These are phyloP conservation scores for Boletus bicolor DNA, from an alignment of 768 basidiomycete genomes.

Conservation along the genomic window DNA sequence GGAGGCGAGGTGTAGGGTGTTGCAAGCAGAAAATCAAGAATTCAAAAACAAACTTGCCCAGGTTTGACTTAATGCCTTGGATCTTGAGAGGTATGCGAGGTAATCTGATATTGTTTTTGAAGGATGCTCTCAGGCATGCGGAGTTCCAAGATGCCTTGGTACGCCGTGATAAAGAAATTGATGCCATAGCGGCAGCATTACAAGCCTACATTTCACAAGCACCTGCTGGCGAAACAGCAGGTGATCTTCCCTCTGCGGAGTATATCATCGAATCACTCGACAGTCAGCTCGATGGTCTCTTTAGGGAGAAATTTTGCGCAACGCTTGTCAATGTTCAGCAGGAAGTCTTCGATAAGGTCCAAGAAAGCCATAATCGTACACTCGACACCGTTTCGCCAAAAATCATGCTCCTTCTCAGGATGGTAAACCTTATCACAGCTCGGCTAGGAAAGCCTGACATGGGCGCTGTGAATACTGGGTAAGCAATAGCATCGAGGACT, in stretches of 20 bases:
- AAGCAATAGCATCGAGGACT: not conserved
- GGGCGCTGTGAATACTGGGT: conserved; percentile 5
- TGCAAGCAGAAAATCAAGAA: conserved; percentile 29
- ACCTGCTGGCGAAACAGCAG: conserved; percentile 8
- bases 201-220: conserved; percentile 32
- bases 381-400: conserved; percentile 27
- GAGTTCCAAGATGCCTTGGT: conserved; percentile 12
- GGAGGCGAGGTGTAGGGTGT: conserved; percentile 17
- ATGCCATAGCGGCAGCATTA: conserved; percentile 31
- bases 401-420: conserved; percentile 25
- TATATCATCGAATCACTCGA: conserved; percentile 30
- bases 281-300: conserved; percentile 22
- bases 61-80: conserved; percentile 19
- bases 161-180: conserved; percentile 26
- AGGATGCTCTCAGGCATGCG: conserved; percentile 15
- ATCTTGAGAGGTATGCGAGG: not conserved
- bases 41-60: conserved; percentile 25
- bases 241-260: conserved; percentile 26
- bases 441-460: conserved; percentile 23
- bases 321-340: conserved; percentile 20
- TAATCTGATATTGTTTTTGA: not conserved
- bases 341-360: conserved; percentile 23
- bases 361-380: conserved; percentile 21
- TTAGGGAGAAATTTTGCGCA: conserved; percentile 23
- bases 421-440: conserved; percentile 31